Base-by-base conservation (phyloP, 2,329 filamentous ascomycete species). In the Spiromastix sp. region DNA sequence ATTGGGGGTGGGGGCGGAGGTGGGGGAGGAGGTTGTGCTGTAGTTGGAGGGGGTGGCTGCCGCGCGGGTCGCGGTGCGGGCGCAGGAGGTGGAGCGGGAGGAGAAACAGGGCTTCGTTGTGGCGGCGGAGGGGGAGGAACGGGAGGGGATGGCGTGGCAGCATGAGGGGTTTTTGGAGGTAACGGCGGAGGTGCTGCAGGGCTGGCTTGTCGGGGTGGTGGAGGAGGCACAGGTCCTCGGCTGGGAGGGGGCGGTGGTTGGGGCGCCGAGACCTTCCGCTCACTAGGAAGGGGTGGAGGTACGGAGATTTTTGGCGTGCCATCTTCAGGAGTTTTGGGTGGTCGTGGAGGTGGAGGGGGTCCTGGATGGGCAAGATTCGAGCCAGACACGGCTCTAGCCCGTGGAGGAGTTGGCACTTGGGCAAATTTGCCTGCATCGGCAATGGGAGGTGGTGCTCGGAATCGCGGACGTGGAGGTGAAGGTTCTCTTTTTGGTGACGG, bases 351-450 rank as follows among this genome's bases (percentile, higher is more conserved):
- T 24, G 77, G 75, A 22, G 74, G 69, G 12, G 76, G 76, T 2
- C 72, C 78, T 19, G 76, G 67, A 32, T 66, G 66, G 7, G 66
- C 48, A 45, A 69, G 37, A 48, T 60, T 51, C 46, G 64, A 54
- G 22, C 60, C 61, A 7, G 70, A 72, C 11, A 61, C 54, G 42
- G 71, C 71, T 45, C 68, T 55, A 39, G 63, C 56, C 50, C 68
- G 58, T 51, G 71, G 54, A 37, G 60, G 61, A 13, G 66, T 46
- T 39, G 60, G 67, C 16, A 57, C 59, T 38, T 67, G 63, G 19
- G 81, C 85, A 53, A 77, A 91, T 59, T 85, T 93, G 24, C 91
- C 91, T 39, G 91, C 91, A 57, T 94, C 87, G 37, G 85, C 77
- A 40, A 96, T 63, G 2, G 89, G 84, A 21, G 91, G 91, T 30